phyloP scores from a whole-genome alignment of 306 rosid genomes.

The Datisca glomerata region DNA sequence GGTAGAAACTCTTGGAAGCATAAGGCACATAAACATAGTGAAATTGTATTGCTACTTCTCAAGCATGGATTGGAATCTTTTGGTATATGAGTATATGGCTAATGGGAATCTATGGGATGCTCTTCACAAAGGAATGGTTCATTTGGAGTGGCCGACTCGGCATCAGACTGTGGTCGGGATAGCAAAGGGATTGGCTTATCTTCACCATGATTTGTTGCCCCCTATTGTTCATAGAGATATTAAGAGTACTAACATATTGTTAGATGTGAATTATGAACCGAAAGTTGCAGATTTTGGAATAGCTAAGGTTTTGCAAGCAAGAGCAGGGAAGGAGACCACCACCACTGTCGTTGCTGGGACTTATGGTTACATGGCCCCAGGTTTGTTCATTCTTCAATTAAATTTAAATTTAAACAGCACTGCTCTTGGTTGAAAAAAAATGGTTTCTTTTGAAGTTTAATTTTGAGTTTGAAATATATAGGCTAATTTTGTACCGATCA shows the following conservation, averaged over 20 bases:
- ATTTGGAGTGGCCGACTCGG: slow-evolving; percentile 83
- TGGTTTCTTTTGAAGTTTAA: too few species aligned
- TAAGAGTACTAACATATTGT: slow-evolving; percentile 73
- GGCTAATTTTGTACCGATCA: too few species aligned
- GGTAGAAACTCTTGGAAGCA: slow-evolving; percentile 82
- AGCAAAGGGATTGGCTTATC: slow-evolving; percentile 89
- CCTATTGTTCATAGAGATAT: slow-evolving; percentile 87
- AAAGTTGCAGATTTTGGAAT: slow-evolving; percentile 97
- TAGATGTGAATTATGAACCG: slow-evolving; percentile 73
- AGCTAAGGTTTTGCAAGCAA: slow-evolving; percentile 92
- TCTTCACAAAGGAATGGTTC: slow-evolving; percentile 52
- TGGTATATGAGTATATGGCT: slow-evolving; percentile 89
- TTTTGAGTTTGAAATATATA: too few species aligned
- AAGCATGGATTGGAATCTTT: slow-evolving; percentile 49
- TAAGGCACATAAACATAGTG: slow-evolving; percentile 89
- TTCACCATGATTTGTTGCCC: slow-evolving; percentile 77
- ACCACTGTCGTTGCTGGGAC: slow-evolving; percentile 88
- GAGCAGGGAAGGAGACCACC: slow-evolving; percentile 74
- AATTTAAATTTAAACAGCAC: background rate
- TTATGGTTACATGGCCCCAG: slow-evolving; percentile 86
- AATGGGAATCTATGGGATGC: slow-evolving; percentile 97
- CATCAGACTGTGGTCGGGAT: slow-evolving; percentile 73
- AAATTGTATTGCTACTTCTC: slow-evolving; percentile 77
- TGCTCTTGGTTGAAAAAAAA: background rate
- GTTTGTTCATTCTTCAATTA: background rate